Percentiles rank a stretch among this genome's conserved stretches.
Evolutionary conservation across 208 protist species (phyloP).

Genomic region (Trypanosoma mega): DNA sequence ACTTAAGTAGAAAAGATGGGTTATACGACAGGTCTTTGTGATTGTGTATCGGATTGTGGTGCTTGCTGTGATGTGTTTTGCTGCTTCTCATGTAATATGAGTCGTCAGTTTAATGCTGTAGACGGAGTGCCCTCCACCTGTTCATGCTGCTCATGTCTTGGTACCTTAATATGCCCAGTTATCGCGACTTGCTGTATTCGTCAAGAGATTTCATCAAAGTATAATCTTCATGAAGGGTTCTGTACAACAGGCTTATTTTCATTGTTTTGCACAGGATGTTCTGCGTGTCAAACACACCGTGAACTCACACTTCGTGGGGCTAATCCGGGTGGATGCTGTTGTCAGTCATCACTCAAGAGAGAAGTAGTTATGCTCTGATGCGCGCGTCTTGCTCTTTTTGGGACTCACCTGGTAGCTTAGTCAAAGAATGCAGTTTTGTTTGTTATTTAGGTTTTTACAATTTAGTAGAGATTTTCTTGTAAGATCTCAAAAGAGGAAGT

Average conservation of each 20-base stretch:
- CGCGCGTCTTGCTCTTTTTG: too few relatives aligned
- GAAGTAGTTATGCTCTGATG: constrained; percentile 1
- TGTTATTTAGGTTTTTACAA: too few relatives aligned
- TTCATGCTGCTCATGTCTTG: constrained; percentile 5
- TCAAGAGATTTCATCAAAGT: constrained; percentile 5
- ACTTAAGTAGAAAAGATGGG: constrained; percentile 16
- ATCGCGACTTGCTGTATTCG: constrained; percentile 7
- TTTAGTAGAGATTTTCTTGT: too few relatives aligned
- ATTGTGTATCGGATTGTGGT: constrained; percentile 13
- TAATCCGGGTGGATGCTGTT: constrained; percentile 12
- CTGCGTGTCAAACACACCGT: constrained; percentile 28
- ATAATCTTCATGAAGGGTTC: constrained; percentile 12
- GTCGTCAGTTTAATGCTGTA: constrained; percentile 24
- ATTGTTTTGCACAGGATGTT: constrained; percentile 18
- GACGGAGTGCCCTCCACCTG: neutral
- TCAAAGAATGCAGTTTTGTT: neutral
- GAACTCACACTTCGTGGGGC: constrained; percentile 21
- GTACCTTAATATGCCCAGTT: neutral
- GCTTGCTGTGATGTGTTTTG: constrained; percentile 17
- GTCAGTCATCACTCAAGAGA: neutral
- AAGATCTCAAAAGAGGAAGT: too few relatives aligned
- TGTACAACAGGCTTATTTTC: neutral
- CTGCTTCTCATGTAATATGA: constrained; percentile 25
- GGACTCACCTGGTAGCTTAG: too few relatives aligned
- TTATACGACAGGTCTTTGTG: constrained; percentile 9